Base-by-base conservation (phyloP, 176 grass and related monocot species). In the Alopecurus myosuroides region DNA sequence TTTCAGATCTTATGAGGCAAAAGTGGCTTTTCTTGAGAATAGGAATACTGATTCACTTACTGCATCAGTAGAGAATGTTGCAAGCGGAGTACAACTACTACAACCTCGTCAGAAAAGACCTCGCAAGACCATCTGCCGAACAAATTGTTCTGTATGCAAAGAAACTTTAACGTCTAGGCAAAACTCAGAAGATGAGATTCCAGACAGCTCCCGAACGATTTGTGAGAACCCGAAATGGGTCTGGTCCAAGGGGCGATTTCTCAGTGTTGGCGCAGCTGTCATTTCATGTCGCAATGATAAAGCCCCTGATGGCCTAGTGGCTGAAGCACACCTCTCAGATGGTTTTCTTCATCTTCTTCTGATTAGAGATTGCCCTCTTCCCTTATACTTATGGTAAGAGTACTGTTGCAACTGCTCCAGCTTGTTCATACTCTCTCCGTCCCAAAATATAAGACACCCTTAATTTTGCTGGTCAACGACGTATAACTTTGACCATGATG, bases 231-330 rank as follows among this genome's bases (percentile, higher is more conserved):
- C 85, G 9, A 95, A 89, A 83, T 98, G 96, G 96, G 55, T 73
- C 41, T 85, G 75, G 76, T 92, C 84, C 12, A 70, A 94, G 78
- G 96, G 96, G 68, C 83, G 75, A 56, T 95, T 93, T 88, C 85
- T 98, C 62, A 94, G 96, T 52, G 72, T 98, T 63, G 96, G 96
- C 48, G 96, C 91, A 42, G 96, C 96, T 40, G 82, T 94, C 61
- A 98, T 98, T 88, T 95, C 93, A 51, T 95, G 96, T 56, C 88
- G 96, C 84, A 98, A 98, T 71, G 96, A 98, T 90, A 90, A 83
- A 89, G 91, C 96, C 42, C 96, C 96, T 67, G 91, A 92, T 85
- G 93, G 96, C 64, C 84, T 95, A 26, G 96, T 95, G 28, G 89
- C 93, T 87, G 93, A 98, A 28, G 96, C 96, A 72, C 93, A 98